These are phyloP conservation scores for Tranzscheliella williamsii DNA, from an alignment of 1,284 basidiomycete species.

Conservation along the genomic window DNA sequence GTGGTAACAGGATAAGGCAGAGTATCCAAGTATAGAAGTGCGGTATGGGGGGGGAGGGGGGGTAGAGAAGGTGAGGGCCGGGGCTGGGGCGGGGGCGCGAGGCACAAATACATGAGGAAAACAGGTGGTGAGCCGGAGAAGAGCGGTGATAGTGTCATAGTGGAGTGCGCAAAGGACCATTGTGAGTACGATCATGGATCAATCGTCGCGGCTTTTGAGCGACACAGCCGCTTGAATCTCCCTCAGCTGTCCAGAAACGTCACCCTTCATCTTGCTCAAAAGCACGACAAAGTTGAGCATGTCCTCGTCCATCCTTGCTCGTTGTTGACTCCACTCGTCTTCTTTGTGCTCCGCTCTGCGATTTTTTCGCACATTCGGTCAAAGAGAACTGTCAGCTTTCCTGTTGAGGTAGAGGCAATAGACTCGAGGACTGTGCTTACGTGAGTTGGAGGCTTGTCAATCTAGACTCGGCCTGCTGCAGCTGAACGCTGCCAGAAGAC, in stretches of 20 bases:
- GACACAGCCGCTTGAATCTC: slow-evolving; percentile 40
- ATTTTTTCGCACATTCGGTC: no score
- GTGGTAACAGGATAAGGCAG: no score
- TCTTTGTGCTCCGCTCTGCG: slow-evolving; percentile 35
- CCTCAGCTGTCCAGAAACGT: slow-evolving; percentile 32
- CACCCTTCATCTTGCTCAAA: slow-evolving; percentile 43
- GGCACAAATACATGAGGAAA: not conserved
- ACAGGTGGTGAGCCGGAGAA: no score
- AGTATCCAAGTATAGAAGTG: slow-evolving; percentile 14
- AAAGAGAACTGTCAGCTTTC: no score
- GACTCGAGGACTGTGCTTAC: no score
- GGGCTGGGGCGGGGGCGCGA: no score
- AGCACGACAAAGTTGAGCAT: slow-evolving; percentile 43
- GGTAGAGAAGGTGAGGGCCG: not conserved
- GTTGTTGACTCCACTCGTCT: slow-evolving; percentile 35
- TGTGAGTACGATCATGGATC: no score
- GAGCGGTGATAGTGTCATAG: no score
- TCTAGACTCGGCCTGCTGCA: slow-evolving; percentile 35
- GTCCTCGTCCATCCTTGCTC: slow-evolving; percentile 41
- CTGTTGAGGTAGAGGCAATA: no score
- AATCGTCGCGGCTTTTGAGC: slow-evolving; percentile 42
- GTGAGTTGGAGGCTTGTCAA: slow-evolving; percentile 29
- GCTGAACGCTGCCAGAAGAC: slow-evolving; percentile 30
- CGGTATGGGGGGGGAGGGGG: not conserved
- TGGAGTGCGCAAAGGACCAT: no score